Percentiles rank a stretch among this genome's conserved stretches.
Conservation (phyloP, 2,329 filamentous ascomycete species). For the Fusarium nelsonii region DNA sequence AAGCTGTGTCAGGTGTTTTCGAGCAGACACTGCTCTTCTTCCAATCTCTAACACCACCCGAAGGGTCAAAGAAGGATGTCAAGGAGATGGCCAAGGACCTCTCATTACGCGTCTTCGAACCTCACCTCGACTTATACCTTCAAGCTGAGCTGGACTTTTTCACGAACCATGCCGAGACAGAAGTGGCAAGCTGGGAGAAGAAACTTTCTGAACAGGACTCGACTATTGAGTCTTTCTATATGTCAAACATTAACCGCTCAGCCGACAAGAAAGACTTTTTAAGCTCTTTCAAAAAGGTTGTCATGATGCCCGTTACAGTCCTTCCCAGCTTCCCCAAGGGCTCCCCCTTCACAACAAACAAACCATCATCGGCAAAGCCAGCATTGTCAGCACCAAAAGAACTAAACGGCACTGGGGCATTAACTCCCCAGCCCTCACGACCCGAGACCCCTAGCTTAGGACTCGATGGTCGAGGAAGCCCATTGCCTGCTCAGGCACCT, state of each 20-base stretch:
- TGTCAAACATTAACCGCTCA: slow-evolving; percentile 94
- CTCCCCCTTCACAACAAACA: slow-evolving; percentile 67
- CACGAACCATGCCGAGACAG: slow-evolving; percentile 77
- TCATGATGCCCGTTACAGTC: slow-evolving; percentile 98
- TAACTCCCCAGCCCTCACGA: slow-evolving; percentile 58
- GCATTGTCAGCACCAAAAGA: slow-evolving; percentile 32
- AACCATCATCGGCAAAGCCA: slow-evolving; percentile 48
- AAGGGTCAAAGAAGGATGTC: slow-evolving; percentile 70
- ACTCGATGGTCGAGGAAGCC: slow-evolving; percentile 56
- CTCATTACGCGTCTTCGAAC: slow-evolving; percentile 83
- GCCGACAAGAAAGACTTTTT: slow-evolving; percentile 97
- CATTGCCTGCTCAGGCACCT: slow-evolving; percentile 73
- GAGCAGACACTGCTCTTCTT: slow-evolving; percentile 86
- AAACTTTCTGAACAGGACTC: slow-evolving; percentile 92
- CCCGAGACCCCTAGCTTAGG: slow-evolving; percentile 63
- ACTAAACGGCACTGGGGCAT: slow-evolving; percentile 46
- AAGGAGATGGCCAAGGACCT: slow-evolving; percentile 74
- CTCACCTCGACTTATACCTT: slow-evolving; percentile 92
- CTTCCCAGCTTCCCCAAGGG: slow-evolving; percentile 75
- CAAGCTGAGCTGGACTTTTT: slow-evolving; percentile 92
- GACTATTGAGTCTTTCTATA: slow-evolving; percentile 91
- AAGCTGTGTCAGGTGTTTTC: slow-evolving; percentile 87
- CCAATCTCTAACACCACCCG: slow-evolving; percentile 75
- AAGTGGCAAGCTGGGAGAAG: slow-evolving; percentile 90
- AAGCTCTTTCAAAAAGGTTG: slow-evolving; percentile 96